Percentiles rank a stretch among this genome's conserved stretches.
phyloP scores from a whole-genome alignment of 1,284 basidiomycete species.

The Cutaneotrichosporon dermatis region DNA sequence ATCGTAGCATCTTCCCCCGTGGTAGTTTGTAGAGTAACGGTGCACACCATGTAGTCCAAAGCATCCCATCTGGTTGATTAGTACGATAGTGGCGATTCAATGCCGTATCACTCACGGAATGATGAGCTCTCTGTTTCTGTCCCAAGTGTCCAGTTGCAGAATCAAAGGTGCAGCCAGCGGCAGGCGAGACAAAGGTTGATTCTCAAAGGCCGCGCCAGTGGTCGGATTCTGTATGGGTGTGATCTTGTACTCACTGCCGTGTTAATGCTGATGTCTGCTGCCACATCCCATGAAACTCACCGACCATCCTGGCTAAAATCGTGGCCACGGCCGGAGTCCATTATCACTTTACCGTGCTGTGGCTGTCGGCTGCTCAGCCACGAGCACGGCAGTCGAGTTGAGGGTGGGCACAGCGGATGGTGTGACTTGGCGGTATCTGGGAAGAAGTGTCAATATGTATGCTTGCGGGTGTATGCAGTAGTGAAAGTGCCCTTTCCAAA shows the following conservation, averaged over 20 bases:
- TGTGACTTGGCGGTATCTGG: background rate
- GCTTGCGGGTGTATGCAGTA: background rate
- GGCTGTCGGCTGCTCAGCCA: slow-evolving; percentile 9
- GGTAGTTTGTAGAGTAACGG: slow-evolving; percentile 58
- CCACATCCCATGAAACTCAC: background rate
- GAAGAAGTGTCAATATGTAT: slow-evolving; percentile 1
- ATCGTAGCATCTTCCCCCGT: slow-evolving; percentile 34
- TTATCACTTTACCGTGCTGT: slow-evolving; percentile 6
- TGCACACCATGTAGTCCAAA: slow-evolving; percentile 74
- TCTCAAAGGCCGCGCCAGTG: slow-evolving; percentile 67
- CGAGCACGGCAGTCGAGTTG: slow-evolving; percentile 3
- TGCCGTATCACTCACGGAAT: slow-evolving; percentile 48
- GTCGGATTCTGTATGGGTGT: slow-evolving; percentile 67
- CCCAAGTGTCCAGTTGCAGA: slow-evolving; percentile 58
- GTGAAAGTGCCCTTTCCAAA: too few relatives aligned
- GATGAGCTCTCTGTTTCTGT: slow-evolving; percentile 38
- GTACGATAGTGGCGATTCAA: background rate
- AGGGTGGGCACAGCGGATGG: background rate
- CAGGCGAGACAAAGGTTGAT: slow-evolving; percentile 67
- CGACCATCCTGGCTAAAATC: background rate
- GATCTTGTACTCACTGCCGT: slow-evolving; percentile 35
- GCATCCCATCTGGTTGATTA: slow-evolving; percentile 58
- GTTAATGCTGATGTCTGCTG: background rate
- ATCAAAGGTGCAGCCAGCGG: slow-evolving; percentile 78
- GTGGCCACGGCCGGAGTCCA: background rate